Evolutionary conservation across 768 basidiomycete species (phyloP).

Genomic region (Strobilomyces dryophilus): DNA sequence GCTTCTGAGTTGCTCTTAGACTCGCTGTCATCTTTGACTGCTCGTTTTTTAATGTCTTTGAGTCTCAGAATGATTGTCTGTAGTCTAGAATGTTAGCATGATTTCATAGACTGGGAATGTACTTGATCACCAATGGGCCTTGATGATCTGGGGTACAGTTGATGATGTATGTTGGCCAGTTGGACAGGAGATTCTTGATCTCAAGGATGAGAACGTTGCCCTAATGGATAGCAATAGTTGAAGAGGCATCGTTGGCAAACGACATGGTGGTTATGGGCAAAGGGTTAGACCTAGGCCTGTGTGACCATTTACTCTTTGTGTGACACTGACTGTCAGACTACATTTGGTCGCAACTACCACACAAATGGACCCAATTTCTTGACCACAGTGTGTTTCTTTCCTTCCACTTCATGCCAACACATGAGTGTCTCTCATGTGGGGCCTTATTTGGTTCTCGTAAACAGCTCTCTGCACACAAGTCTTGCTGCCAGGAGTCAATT

Average conservation of each 20-base stretch:
- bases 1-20: no score
- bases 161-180: background rate
- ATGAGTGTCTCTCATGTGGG: background rate
- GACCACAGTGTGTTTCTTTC: no score
- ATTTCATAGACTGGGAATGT: background rate
- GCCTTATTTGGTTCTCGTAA: background rate
- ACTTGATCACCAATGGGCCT: background rate
- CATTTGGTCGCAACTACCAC: no score
- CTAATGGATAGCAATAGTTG: no score
- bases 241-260: no score
- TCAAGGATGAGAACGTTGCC: no score
- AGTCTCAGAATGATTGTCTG: background rate
- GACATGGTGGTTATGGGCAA: no score
- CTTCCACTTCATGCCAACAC: background rate
- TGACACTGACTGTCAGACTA: no score
- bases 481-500: background rate
- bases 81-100: background rate
- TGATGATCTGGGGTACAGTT: background rate
- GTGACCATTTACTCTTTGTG: no score
- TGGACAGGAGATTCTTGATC: no score
- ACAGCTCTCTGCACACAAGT: background rate
- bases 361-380: no score
- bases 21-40: background rate
- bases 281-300: no score
- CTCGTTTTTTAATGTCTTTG: background rate